Evolutionary conservation across 116 monocot genomes (phyloP).

Genomic region (Iris pallida): DNA sequence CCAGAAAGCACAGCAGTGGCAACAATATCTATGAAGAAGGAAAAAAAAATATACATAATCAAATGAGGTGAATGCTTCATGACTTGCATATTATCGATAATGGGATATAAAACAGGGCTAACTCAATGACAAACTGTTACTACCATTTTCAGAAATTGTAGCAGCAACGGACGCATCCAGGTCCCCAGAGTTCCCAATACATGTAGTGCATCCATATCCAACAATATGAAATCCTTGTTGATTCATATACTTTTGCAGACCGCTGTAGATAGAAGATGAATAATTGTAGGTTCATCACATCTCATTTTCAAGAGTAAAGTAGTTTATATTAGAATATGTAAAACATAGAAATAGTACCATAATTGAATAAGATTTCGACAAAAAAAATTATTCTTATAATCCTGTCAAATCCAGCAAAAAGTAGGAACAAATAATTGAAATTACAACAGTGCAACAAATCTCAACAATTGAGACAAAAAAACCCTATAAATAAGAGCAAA

Average conservation of each 20-base stretch:
- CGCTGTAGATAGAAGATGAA: slow-evolving; percentile 25
- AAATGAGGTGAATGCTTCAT: background rate
- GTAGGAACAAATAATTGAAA: too few species aligned
- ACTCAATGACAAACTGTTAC: background rate
- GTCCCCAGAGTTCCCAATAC: slow-evolving; percentile 83
- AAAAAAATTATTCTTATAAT: too few species aligned
- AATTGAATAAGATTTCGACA: too few species aligned
- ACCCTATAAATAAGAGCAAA: too few species aligned
- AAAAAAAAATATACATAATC: background rate
- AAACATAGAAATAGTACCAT: too few species aligned
- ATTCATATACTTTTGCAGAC: slow-evolving; percentile 57
- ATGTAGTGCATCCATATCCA: slow-evolving; percentile 87
- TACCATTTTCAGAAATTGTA: slow-evolving; percentile 72
- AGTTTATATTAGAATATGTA: too few species aligned
- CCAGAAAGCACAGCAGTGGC: slow-evolving; percentile 72
- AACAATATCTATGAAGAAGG: slow-evolving; percentile 44
- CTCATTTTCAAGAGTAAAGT: background rate
- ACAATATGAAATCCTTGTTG: slow-evolving; percentile 74
- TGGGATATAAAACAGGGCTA: background rate
- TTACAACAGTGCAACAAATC: too few species aligned
- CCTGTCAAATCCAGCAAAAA: too few species aligned
- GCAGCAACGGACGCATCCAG: slow-evolving; percentile 60
- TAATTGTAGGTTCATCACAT: slow-evolving; percentile 1
- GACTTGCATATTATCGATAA: background rate
- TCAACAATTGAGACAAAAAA: too few species aligned